Base-by-base conservation (phyloP, 2,329 filamentous ascomycete genomes). In the Epicoccum sorghinum region DNA sequence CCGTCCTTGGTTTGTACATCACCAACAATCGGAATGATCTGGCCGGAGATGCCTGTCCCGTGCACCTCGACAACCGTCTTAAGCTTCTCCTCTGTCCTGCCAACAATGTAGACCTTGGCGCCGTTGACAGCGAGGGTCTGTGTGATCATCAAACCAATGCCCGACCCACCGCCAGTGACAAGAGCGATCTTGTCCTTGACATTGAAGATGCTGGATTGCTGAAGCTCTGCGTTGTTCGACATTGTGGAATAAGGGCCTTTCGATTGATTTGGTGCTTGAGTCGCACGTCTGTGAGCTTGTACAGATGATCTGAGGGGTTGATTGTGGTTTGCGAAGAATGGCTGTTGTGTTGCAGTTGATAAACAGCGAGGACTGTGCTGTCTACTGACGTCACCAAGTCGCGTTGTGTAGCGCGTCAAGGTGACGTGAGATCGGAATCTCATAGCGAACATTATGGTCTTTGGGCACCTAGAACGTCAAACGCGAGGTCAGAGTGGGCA, bases 91-190 rank as follows among this genome's bases (percentile, higher is more conserved):
- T 76, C 65, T 8, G 76, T 79, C 22, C 79, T 74, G 36, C 79
- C 78, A 18, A 76, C 73, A 58, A 81, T 79, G 65, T 81, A 81
- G 23, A 80, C 78, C 63, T 80, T 80, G 3, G 71, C 72, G 8
- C 75, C 74, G 51, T 80, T 80, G 40, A 80, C 77, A 9, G 78
- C 75, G 36, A 80, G 75, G 1, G 77, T 75, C 60, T 80, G 78
- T 14, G 74, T 75, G 36, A 74, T 68, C 78, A 81, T 81, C 52
- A 80, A 59, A 22, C 79, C 79, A 55, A 81, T 80, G 10, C 79
- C 79, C 6, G 71, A 75, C 33, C 78, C 78, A 46, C 77, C 79
- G 32, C 78, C 78, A 2, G 77, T 78, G 8, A 56, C 70, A 14
- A 80, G 62, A 8, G 77, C 78, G 6, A 74, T 69, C 54, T 73